phyloP scores from a whole-genome alignment of 2,329 filamentous ascomycete species.

The Diatrype stigma region DNA sequence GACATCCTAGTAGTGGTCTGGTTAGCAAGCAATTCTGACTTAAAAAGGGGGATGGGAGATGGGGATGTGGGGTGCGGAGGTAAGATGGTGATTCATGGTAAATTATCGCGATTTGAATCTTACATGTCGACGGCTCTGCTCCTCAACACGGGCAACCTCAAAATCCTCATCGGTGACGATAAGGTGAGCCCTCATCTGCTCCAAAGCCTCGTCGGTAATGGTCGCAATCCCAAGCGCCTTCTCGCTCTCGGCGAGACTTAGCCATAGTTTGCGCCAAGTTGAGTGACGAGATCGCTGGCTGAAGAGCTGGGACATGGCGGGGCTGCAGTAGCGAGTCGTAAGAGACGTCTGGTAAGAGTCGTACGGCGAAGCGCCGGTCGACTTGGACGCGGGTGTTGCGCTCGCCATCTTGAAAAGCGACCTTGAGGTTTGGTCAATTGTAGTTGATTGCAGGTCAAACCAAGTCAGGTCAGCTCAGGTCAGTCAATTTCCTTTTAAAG shows the following conservation, averaged over 20 bases:
- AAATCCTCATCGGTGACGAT: constrained; percentile 77
- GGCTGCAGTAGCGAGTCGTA: constrained; percentile 67
- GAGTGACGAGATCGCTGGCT: constrained; percentile 68
- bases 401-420: too few relatives aligned
- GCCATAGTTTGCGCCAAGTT: constrained; percentile 79
- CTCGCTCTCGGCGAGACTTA: constrained; percentile 77
- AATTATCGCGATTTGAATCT: background rate
- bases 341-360: constrained; percentile 65
- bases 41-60: too few relatives aligned
- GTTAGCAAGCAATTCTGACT: constrained; percentile 6
- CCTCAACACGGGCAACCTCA: constrained; percentile 68
- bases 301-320: constrained; percentile 77
- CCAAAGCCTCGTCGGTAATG: constrained; percentile 70
- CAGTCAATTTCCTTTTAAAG: too few relatives aligned
- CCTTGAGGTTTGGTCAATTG: too few relatives aligned
- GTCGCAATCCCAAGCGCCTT: constrained; percentile 70
- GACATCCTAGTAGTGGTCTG: constrained; percentile 34
- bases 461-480: too few relatives aligned
- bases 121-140: constrained; percentile 64
- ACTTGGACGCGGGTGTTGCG: too few relatives aligned
- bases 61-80: background rate
- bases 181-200: constrained; percentile 70
- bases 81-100: too few relatives aligned
- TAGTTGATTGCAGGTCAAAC: too few relatives aligned
- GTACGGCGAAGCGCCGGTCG: constrained; percentile 33